These are phyloP conservation scores for Hippophae tibetana DNA, from an alignment of 306 rosid genomes.

Conservation along the genomic window DNA sequence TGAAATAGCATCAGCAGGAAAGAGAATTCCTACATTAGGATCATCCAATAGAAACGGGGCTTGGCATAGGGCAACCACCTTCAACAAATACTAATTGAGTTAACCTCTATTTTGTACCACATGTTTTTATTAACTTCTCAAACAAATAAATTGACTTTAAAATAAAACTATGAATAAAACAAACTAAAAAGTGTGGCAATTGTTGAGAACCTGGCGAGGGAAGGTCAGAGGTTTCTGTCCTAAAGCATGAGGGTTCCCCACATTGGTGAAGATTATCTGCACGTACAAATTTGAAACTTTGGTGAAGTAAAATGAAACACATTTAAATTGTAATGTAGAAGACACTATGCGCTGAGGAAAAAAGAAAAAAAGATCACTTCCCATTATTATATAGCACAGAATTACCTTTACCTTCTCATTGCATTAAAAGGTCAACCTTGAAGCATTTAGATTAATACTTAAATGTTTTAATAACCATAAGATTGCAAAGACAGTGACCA, in stretches of 20 bases:
- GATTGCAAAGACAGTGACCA: too few species aligned
- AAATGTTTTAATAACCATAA: too few species aligned
- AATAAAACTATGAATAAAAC: constrained; percentile 1
- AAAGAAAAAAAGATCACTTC: too few species aligned
- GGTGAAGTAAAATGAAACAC: not conserved
- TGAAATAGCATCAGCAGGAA: constrained; percentile 98
- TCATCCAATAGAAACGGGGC: constrained; percentile 98
- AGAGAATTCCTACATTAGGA: constrained; percentile 82
- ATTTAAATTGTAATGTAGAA: not conserved
- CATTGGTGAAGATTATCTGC: constrained; percentile 97
- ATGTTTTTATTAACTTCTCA: not conserved
- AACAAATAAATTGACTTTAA: constrained; percentile 9
- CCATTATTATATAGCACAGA: too few species aligned
- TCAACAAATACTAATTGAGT: constrained; percentile 20
- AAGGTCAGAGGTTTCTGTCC: constrained; percentile 96
- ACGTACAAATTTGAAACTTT: constrained; percentile 15
- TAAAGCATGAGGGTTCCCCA: constrained; percentile 96
- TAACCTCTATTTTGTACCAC: constrained; percentile 15
- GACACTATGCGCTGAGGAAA: not conserved
- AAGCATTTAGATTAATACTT: too few species aligned
- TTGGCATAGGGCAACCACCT: constrained; percentile 99
- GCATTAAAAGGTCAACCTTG: too few species aligned
- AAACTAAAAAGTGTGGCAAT: constrained; percentile 16
- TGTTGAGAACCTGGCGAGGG: constrained; percentile 82
- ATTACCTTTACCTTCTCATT: too few species aligned